Evolutionary conservation across 495 filamentous ascomycete species (phyloP), one percentile per base, ranked within the genome.

Genomic region (Lasiosphaeriaceae sp.): DNA sequence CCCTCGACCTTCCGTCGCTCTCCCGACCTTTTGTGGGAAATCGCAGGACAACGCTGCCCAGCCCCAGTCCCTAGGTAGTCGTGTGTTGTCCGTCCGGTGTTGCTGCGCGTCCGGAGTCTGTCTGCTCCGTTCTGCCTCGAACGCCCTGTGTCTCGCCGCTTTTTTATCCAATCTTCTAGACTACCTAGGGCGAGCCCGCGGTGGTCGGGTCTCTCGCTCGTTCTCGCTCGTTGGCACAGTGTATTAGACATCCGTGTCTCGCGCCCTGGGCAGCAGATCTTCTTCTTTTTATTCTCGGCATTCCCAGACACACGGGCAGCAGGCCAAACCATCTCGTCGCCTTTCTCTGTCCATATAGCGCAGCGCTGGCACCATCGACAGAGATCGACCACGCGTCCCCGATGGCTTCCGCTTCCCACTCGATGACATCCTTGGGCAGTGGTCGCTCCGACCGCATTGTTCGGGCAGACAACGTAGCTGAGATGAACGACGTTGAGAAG

Each of bases 401-500:
- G 4, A 31, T 31, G 26, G 31, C 50, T 34, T 6, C 50, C 60
- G 54, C 54, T 58, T 71, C 65, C 31, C 58, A 47, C 16, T 70
- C 66, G 23, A 57, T 49, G 53, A 52, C 57, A 16, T 66, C 67
- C 11, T 49, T 66, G 34, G 57, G 26, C 64, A 68, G 57, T 39
- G 24, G 56, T 37, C 64, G 47, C 59, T 61, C 58, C 39, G 59
- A 48, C 53, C 61, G 49, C 31, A 50, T 49, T 5, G 48, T 24
- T n/a, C 54, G 45, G 22, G 52, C 51, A 4, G 16, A 34, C 26
- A 51, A 61, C 11, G n/a, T 46, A 1, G 51, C 17, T 2, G 22
- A 20, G 11, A 45, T 31, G 20, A 51, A 48, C 45, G 66, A 70
- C 37, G 53, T 62, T 29, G 69, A 70, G 61, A 68, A 67, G 57